Conservation (phyloP, 2,329 filamentous ascomycete species). For the Aspergillus ochraceoroseus region DNA sequence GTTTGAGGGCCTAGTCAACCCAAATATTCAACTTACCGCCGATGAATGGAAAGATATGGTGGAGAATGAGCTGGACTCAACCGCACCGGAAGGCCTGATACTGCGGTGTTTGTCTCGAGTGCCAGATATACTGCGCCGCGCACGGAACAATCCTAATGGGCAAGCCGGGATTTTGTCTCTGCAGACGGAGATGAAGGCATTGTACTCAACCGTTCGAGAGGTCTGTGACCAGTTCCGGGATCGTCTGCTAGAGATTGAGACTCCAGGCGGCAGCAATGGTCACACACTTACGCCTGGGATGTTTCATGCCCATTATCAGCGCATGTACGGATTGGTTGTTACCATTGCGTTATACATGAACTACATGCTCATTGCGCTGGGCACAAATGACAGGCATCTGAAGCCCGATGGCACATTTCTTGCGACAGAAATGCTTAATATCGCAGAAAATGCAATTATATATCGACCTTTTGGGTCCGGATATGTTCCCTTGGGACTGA, state of each 20-base stretch:
- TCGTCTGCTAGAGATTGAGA: constrained; percentile 15
- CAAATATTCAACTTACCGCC: constrained; percentile 29
- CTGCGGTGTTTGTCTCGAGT: constrained; percentile 30
- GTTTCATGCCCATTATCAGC: constrained; percentile 31
- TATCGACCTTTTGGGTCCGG: constrained; percentile 34
- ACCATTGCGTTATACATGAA: constrained; percentile 32
- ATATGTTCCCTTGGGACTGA: constrained; percentile 29
- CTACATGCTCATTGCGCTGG: constrained; percentile 31
- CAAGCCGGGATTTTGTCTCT: constrained; percentile 13
- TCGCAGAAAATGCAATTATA: constrained; percentile 24
- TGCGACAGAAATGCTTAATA: constrained; percentile 26
- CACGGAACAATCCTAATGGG: constrained; percentile 12
- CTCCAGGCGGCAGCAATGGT: constrained; percentile 1
- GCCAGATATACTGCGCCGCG: constrained; percentile 30
- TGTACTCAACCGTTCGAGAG: constrained; percentile 24
- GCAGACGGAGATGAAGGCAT: constrained; percentile 21
- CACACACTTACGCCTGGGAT: constrained; percentile 8
- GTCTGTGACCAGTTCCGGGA: constrained; percentile 17
- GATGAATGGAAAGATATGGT: constrained; percentile 36
- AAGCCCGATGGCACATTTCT: constrained; percentile 21
- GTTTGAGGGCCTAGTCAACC: constrained; percentile 36
- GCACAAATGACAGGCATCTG: constrained; percentile 19
- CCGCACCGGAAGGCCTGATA: constrained; percentile 29
- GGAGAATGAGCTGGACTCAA: constrained; percentile 27
- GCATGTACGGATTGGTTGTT: constrained; percentile 33